These are phyloP conservation scores for Lyophyllum shimeji DNA, from an alignment of 768 basidiomycete species.

Conservation along the genomic window DNA sequence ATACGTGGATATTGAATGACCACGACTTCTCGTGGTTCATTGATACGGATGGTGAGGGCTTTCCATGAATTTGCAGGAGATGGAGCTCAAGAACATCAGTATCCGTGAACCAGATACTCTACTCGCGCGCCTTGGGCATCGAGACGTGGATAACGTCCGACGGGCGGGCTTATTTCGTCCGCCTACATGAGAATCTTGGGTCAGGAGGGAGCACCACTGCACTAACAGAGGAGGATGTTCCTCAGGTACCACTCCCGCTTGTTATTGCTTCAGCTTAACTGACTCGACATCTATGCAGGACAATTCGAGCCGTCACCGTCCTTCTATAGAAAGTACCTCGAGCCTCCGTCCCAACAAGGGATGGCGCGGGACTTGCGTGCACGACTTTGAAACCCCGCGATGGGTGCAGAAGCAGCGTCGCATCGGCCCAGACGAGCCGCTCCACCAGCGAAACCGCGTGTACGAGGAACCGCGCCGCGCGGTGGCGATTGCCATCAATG, in stretches of 20 bases:
- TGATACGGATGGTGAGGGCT: constrained; percentile 62
- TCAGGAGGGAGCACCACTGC: constrained; percentile 18
- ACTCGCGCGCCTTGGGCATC: constrained; percentile 56
- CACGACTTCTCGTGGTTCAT: constrained; percentile 72
- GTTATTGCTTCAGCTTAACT: background rate
- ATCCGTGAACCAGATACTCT: constrained; percentile 59
- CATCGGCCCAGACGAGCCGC: constrained; percentile 46
- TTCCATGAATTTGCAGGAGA: background rate
- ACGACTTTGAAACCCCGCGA: constrained; percentile 69
- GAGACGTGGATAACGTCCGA: constrained; percentile 89
- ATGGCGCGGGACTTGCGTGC: constrained; percentile 83
- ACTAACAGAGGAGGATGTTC: constrained; percentile 19
- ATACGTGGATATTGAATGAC: constrained; percentile 71
- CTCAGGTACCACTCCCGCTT: constrained; percentile 17
- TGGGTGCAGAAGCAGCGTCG: constrained; percentile 79
- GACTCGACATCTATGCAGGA: background rate
- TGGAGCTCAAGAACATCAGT: constrained; percentile 40
- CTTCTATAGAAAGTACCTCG: constrained; percentile 19
- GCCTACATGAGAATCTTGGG: constrained; percentile 46
- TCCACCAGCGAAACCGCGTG: constrained; percentile 21
- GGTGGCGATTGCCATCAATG: constrained; percentile 66
- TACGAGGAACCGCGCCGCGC: constrained; percentile 72
- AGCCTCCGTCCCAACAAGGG: constrained; percentile 23
- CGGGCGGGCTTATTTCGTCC: constrained; percentile 78
- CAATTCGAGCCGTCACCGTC: constrained; percentile 6